A percentile compares a stretch with the other conserved stretches of the same genome.
Evolutionary conservation across 2,329 filamentous ascomycete species (phyloP).

Genomic region (Mycogone perniciosa): DNA sequence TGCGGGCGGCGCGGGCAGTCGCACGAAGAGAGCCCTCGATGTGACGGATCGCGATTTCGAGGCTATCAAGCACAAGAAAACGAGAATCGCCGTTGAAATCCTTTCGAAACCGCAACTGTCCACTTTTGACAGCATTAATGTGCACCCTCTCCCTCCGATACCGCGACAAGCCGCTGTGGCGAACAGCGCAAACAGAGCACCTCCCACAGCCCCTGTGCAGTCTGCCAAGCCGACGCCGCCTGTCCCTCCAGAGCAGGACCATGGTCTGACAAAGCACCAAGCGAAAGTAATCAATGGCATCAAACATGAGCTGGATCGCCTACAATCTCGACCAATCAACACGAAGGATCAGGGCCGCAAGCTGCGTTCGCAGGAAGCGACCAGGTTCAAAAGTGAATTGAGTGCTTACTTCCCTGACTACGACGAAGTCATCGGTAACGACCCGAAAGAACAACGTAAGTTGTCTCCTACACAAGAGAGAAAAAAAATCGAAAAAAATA

Average conservation of each 20-base stretch:
- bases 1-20: constrained; percentile 30
- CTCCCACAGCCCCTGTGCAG: constrained; percentile 7
- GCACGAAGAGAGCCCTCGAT: constrained; percentile 45
- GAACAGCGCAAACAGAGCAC: constrained; percentile 7
- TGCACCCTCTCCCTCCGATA: constrained; percentile 20
- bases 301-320: constrained; percentile 52
- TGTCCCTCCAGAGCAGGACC: constrained; percentile 20
- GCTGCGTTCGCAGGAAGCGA: constrained; percentile 78
- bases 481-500: not conserved
- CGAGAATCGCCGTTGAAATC: constrained; percentile 49
- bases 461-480: constrained; percentile 14
- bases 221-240: constrained; percentile 18
- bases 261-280: constrained; percentile 42
- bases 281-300: constrained; percentile 56
- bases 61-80: constrained; percentile 41
- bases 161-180: constrained; percentile 17
- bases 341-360: constrained; percentile 62
- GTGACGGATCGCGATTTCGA: constrained; percentile 39
- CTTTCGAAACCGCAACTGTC: constrained; percentile 27
- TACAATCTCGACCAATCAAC: constrained; percentile 44
- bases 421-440: constrained; percentile 86
- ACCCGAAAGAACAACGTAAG: constrained; percentile 70
- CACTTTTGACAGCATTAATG: constrained; percentile 20
- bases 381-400: constrained; percentile 84
- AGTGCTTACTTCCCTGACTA: constrained; percentile 89